Base-by-base conservation (phyloP, 306 rosid species). In the Erythrophleum fordii region DNA sequence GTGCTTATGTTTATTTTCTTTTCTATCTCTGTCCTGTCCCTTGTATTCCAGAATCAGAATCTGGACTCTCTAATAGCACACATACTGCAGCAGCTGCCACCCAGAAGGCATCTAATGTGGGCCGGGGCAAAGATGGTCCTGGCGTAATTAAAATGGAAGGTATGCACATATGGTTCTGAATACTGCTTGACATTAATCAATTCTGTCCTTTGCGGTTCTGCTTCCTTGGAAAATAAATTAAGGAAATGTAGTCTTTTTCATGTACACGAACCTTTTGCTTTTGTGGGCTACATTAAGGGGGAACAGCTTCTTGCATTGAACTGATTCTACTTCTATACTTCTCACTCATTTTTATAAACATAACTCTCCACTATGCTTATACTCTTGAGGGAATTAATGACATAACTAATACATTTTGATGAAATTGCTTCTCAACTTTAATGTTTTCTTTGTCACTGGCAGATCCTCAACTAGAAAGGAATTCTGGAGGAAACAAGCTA, bases 121-220 rank as follows among this genome's bases (percentile, higher is more conserved):
- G 73, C 52, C 90, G 88, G 44, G 89, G 92, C 60, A 92, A 92
- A 89, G 95, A 89, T 79, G 87, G 88, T 61, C 88, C 82, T 48
- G 89, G 85, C 49, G 64, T 92, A 18, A 29, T 88, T 82, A 92
- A 92, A 89, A 76, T 88, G 80, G 98, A 96, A 93, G 98, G 98
- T 95, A 42, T 49, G 79, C 65, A 56, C 37, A 14, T 77, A 25
- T 77, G 55, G 17, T 55, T 39, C 37, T 51, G 28, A 37, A 41
- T 48, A 42, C 71, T 42, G 13, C 56, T 56, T 51, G 75, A 67
- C 14, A 37, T 42, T 49, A 46, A 68, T 71, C 13, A 49, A 22
- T 62, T 76, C 18, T 23, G 22, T 62, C 60, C 37, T 76, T 69
- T 76, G 65, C 45, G 14, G 2, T 69, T 80, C 26, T 16, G 35